Evolutionary conservation across 805 yeast species (phyloP), one percentile per base, ranked within the genome.

Genomic region (Kodamaea kaohsiungensis): DNA sequence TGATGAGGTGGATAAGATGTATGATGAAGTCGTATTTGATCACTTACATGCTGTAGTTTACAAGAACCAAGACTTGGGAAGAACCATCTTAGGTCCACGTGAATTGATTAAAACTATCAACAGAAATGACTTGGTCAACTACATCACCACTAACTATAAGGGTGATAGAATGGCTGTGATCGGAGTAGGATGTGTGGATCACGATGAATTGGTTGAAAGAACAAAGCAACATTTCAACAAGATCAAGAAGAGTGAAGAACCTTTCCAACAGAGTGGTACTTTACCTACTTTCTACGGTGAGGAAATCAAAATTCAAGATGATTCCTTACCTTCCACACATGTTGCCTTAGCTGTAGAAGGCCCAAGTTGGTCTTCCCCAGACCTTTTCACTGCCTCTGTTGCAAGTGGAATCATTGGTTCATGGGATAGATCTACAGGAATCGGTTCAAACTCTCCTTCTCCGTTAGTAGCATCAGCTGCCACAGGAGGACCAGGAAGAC

Each of bases 91-190:
- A 56, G 99, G 99, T 0, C 98, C 99, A 16, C 82, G 91, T 56
- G 89, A 89, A 59, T 87, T 91, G 70, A 95, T 95, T 65, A 83
- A 83, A 67, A 83, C 91, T 38, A 90, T 95, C 60, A 79, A 87
- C 59, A 81, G 90, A 65, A 75, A 77, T 5, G 97, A 95, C 69
- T 78, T 95, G 66, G 84, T 82, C 53, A 79, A 83, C 61, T 95
- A 92, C 72, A 95, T 95, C 65, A 74, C 80, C 35, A 84, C 87
- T 43, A 95, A 95, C 76, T 95, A 95, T 74, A 89, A 88, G 65
- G 96, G 98, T 43, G 98, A 95, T 73, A 80, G 98, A 65, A 95
- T 95, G 98, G 98, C 95, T 1, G 78, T 95, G n/a, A 96, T 92
- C 42, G 98, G 97, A 43, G 91, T 96, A 1, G 99, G 99, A 18